Conservation (phyloP, 305 asterid genomes). For the Ajuga reptans region DNA sequence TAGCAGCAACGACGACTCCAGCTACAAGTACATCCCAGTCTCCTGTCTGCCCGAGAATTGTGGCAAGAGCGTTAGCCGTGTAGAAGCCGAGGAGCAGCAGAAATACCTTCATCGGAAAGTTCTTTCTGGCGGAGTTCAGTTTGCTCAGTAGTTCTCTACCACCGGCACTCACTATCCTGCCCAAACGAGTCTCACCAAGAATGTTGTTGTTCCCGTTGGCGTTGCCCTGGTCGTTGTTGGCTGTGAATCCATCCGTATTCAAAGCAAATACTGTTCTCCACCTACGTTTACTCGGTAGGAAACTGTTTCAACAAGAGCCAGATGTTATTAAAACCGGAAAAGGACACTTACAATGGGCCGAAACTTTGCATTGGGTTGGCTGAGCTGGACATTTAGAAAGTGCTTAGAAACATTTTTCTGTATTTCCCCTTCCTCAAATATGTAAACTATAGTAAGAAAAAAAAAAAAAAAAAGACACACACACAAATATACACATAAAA, state of each 20-base stretch:
- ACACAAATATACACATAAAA: not conserved
- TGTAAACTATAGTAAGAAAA: not conserved
- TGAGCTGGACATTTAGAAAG: no score
- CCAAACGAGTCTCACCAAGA: slow-evolving; percentile 83
- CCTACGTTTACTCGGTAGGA: slow-evolving; percentile 25
- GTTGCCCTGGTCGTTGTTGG: slow-evolving; percentile 47
- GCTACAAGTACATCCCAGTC: slow-evolving; percentile 98
- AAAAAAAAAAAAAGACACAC: no score
- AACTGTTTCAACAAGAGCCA: slow-evolving; percentile 30
- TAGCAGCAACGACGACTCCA: slow-evolving; percentile 88
- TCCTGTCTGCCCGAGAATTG: slow-evolving; percentile 92
- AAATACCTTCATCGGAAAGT: slow-evolving; percentile 77
- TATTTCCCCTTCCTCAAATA: not conserved
- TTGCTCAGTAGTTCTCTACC: slow-evolving; percentile 63
- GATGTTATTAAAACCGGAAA: not conserved
- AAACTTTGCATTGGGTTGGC: no score
- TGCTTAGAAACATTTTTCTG: no score
- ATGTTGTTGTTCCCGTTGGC: slow-evolving; percentile 31
- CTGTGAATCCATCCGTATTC: slow-evolving; percentile 60
- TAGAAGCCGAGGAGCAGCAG: slow-evolving; percentile 88
- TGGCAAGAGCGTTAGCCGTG: slow-evolving; percentile 90
- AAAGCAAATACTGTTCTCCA: slow-evolving; percentile 51
- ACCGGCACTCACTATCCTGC: slow-evolving; percentile 75
- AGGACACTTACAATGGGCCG: not conserved
- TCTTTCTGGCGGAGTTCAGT: slow-evolving; percentile 80